A percentile compares a stretch with the other conserved stretches of the same genome.
phyloP scores from a whole-genome alignment of 2,329 filamentous ascomycete genomes.

The Daldinia eschscholtzii region DNA sequence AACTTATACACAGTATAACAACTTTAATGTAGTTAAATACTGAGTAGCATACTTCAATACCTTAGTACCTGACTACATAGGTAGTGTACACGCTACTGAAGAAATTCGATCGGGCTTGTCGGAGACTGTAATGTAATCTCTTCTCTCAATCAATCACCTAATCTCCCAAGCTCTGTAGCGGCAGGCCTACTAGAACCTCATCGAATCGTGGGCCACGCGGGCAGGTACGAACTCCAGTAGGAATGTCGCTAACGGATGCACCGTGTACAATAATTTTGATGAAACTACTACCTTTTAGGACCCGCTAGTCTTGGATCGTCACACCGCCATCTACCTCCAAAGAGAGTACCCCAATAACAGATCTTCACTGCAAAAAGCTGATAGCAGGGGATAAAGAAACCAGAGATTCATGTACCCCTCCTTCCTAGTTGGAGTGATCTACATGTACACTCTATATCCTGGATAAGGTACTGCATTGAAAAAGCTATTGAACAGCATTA shows the following conservation, averaged over 20 bases:
- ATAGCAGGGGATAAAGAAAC: conserved; percentile 33
- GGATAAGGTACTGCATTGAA: conserved; percentile 37
- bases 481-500: conserved; percentile 7
- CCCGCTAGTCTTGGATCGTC: conserved; percentile 40
- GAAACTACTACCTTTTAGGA: conserved; percentile 27
- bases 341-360: conserved; percentile 46
- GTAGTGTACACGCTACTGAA: not conserved
- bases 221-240: conserved; percentile 41
- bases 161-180: conserved; percentile 12
- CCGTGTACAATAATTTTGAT: conserved; percentile 49
- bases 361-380: conserved; percentile 17
- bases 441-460: conserved; percentile 45
- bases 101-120: conserved; percentile 4
- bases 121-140: conserved; percentile 1
- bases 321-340: conserved; percentile 50
- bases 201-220: conserved; percentile 46
- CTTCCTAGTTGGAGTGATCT: conserved; percentile 39
- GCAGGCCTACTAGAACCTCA: conserved; percentile 39
- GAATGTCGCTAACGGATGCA: conserved; percentile 47
- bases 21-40: not conserved
- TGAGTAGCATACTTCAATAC: not conserved
- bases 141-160: conserved; percentile 3
- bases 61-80: too few species aligned
- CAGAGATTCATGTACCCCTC: conserved; percentile 42
- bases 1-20: conserved; percentile 11